Evolutionary conservation across 495 filamentous ascomycete species (phyloP).

Genomic region (Xylaria curta): DNA sequence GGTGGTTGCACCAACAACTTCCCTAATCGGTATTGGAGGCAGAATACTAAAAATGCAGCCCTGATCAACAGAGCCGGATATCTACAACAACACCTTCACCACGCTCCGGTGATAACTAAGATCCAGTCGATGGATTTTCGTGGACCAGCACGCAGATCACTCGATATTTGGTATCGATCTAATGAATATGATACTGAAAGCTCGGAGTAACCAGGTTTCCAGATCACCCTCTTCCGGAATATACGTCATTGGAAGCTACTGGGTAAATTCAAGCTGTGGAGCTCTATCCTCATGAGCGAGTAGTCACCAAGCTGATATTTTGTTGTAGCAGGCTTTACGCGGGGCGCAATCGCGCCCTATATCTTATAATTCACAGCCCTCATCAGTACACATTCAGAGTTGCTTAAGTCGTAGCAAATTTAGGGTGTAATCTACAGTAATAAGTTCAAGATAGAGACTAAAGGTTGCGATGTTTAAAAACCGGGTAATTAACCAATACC

Average conservation of each 20-base stretch:
- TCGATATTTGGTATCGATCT: background rate
- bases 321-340: background rate
- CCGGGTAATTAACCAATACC: background rate
- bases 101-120: background rate
- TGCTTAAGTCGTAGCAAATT: background rate
- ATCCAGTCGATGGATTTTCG: background rate
- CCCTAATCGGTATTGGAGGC: background rate
- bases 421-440: background rate
- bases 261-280: background rate
- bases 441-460: background rate
- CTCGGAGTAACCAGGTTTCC: constrained; percentile 1
- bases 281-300: background rate
- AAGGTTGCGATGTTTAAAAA: background rate
- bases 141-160: background rate
- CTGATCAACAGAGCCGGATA: background rate
- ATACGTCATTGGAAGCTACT: constrained; percentile 3
- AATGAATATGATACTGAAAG: background rate
- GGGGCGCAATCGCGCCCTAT: background rate
- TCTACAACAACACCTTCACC: background rate
- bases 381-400: background rate
- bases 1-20: background rate
- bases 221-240: too few relatives aligned
- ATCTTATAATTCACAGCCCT: background rate
- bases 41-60: background rate
- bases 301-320: background rate